These are phyloP conservation scores for Gossypium schwendimanii DNA, from an alignment of 441 rosid species.

Conservation along the genomic window DNA sequence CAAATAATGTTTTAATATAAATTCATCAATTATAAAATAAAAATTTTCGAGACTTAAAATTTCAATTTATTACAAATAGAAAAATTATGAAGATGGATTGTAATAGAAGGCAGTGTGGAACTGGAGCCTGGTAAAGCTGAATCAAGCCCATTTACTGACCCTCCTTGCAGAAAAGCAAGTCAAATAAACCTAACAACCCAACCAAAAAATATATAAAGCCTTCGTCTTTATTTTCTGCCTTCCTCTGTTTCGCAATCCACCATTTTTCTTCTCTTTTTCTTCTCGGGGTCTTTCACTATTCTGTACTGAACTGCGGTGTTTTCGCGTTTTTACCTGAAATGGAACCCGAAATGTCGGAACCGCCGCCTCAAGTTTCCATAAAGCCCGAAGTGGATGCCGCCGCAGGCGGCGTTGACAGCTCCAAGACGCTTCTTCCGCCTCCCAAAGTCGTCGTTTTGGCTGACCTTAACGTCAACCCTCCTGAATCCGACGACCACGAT, in stretches of 20 bases:
- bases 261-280: background rate
- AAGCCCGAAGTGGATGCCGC: slow-evolving; percentile 36
- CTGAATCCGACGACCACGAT: slow-evolving; percentile 53
- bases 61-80: too few species aligned
- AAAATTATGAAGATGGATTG: background rate
- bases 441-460: slow-evolving; percentile 62
- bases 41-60: too few species aligned
- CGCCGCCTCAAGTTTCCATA: slow-evolving; percentile 14
- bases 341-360: slow-evolving; percentile 22
- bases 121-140: background rate
- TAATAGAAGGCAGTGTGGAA: background rate
- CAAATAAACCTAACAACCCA: background rate
- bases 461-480: slow-evolving; percentile 88
- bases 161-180: background rate
- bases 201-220: background rate
- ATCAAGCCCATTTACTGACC: background rate
- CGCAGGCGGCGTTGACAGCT: slow-evolving; percentile 15
- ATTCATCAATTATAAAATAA: too few species aligned
- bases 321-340: background rate
- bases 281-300: background rate
- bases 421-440: slow-evolving; percentile 30
- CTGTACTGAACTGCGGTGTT: background rate
- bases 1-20: too few species aligned
- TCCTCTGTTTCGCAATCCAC: background rate
- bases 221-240: background rate